Conservation (phyloP, 1,284 basidiomycete species). For the Ceratobasidium sp. region DNA sequence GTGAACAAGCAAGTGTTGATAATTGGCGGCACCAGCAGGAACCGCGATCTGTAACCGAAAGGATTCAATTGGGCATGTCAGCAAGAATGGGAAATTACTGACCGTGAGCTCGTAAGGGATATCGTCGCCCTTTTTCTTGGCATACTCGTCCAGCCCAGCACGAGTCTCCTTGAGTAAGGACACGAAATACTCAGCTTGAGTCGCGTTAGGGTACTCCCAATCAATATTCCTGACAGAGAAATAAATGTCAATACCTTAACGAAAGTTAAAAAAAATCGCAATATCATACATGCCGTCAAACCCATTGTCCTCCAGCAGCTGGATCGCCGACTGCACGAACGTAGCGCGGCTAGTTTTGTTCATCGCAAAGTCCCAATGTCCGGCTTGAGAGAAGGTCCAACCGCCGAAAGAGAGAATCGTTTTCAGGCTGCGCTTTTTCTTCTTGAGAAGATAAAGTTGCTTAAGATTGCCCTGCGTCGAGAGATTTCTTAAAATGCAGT, state of each 20-base stretch:
- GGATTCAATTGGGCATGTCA: no score
- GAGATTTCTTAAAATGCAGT: no score
- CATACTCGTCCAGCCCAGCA: slow-evolving; percentile 7
- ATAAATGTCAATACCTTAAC: no score
- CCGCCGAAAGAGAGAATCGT: slow-evolving; percentile 53
- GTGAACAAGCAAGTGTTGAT: no score
- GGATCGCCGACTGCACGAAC: slow-evolving; percentile 57
- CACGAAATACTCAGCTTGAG: not conserved
- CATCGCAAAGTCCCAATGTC: slow-evolving; percentile 33
- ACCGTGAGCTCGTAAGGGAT: slow-evolving; percentile 36
- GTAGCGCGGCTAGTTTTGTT: slow-evolving; percentile 49
- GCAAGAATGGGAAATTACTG: not conserved
- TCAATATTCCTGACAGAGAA: slow-evolving; percentile 45
- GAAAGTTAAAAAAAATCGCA: no score
- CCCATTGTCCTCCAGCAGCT: no score
- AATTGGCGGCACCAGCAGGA: no score
- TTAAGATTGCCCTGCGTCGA: slow-evolving; percentile 75
- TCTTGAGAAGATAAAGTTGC: no score
- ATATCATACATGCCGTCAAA: slow-evolving; percentile 61
- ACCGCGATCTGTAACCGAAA: not conserved
- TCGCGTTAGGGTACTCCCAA: slow-evolving; percentile 41
- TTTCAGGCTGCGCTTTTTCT: slow-evolving; percentile 67
- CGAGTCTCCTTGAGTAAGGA: slow-evolving; percentile 18
- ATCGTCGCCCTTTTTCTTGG: slow-evolving; percentile 21
- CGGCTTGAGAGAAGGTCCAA: slow-evolving; percentile 39